Conservation (phyloP, 805 yeast species). For the Yarrowia sp. region DNA sequence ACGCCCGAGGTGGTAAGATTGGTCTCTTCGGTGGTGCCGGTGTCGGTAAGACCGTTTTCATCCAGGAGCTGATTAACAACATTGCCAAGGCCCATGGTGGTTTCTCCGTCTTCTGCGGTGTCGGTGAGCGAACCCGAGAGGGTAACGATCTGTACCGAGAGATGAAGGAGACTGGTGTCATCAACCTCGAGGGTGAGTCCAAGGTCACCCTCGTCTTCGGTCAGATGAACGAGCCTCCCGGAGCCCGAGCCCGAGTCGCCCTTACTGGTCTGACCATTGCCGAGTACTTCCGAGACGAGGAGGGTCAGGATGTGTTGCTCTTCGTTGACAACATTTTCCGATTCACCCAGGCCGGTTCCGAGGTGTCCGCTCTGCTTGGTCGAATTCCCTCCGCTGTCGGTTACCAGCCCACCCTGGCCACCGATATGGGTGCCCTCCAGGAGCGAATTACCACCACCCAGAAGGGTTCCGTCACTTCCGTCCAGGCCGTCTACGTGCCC, state of each 20-base stretch:
- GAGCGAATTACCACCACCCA: slow-evolving; percentile 99
- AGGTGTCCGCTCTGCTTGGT: slow-evolving; percentile 99
- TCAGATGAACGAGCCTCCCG: slow-evolving; percentile 99
- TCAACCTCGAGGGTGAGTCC: slow-evolving; percentile 99
- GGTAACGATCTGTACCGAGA: slow-evolving; percentile 99
- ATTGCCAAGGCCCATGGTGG: slow-evolving; percentile 99
- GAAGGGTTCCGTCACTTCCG: slow-evolving; percentile 99
- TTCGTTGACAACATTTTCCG: slow-evolving; percentile 99
- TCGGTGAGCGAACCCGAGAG: slow-evolving; percentile 99
- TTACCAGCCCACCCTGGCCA: slow-evolving; percentile 99
- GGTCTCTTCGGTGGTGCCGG: slow-evolving; percentile 99
- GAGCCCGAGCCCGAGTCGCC: slow-evolving; percentile 99
- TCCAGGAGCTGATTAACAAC: slow-evolving; percentile 99
- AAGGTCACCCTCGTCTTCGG: slow-evolving; percentile 99
- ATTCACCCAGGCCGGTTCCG: slow-evolving; percentile 99
- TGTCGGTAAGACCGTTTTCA: slow-evolving; percentile 99
- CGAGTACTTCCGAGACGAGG: slow-evolving; percentile 99
- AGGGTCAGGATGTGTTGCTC: slow-evolving; percentile 99
- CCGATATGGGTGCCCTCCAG: slow-evolving; percentile 99
- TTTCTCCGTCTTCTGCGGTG: slow-evolving; percentile 99
- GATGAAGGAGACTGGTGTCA: slow-evolving; percentile 99
- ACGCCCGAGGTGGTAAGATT: slow-evolving; percentile 99
- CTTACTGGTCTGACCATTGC: slow-evolving; percentile 99
- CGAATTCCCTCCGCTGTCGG: slow-evolving; percentile 99
- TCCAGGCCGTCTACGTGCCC: slow-evolving; percentile 99